Conservation (phyloP, 345 rosid species). For the Salix viminalis region DNA sequence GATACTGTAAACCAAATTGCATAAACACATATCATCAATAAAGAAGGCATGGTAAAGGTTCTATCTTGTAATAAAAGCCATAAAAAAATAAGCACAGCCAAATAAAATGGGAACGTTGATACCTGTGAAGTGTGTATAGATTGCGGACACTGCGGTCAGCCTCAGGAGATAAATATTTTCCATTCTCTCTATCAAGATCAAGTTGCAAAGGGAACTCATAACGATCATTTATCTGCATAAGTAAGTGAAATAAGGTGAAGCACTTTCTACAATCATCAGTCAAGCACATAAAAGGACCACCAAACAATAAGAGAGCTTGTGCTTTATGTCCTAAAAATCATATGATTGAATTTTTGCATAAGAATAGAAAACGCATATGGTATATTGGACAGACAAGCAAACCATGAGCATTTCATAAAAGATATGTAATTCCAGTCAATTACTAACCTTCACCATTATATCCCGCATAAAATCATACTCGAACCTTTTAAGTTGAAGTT, state of each 20-base stretch:
- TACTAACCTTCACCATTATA: conserved; percentile 47
- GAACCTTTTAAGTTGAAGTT: conserved; percentile 46
- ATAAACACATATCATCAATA: not conserved
- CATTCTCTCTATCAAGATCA: conserved; percentile 32
- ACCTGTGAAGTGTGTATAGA: conserved; percentile 75
- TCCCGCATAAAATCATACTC: conserved; percentile 52
- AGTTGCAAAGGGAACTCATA: conserved; percentile 38
- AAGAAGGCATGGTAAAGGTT: not conserved
- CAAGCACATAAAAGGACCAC: not conserved
- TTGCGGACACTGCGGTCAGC: conserved; percentile 34
- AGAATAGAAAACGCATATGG: not conserved
- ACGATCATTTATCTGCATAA: conserved; percentile 31
- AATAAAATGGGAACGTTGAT: conserved; percentile 5
- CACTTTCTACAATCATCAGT: not conserved
- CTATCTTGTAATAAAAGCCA: not conserved
- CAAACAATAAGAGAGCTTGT: not conserved
- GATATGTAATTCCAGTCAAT: not conserved
- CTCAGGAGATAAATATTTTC: conserved; percentile 35
- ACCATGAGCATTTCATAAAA: not conserved
- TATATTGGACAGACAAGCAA: not conserved
- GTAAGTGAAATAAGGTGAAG: not conserved
- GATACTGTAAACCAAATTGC: not conserved
- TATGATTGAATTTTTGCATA: no score
- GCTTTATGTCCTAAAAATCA: not conserved
- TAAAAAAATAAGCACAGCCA: not conserved